phyloP scores from a whole-genome alignment of 805 yeast species.

The Lipomyces starkeyi region DNA sequence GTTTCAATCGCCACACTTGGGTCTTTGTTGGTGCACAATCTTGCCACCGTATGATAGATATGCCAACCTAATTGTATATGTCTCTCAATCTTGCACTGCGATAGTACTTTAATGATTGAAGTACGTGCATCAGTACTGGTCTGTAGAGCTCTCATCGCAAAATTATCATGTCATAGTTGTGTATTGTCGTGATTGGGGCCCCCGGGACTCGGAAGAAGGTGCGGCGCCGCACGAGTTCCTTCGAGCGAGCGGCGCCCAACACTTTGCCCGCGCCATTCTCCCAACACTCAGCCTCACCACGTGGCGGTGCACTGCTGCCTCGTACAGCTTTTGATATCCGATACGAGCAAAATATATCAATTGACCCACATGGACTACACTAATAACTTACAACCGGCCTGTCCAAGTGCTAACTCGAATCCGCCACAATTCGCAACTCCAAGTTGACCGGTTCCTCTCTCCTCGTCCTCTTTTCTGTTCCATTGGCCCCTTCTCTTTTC shows the following conservation, averaged over 20 bases:
- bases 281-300: slow-evolving; percentile 8
- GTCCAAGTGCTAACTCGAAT: not conserved
- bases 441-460: not conserved
- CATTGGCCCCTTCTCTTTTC: slow-evolving; percentile 11
- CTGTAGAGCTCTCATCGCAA: not conserved
- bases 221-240: not conserved
- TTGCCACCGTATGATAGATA: not conserved
- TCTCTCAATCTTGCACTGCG: not conserved
- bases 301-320: not conserved
- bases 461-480: slow-evolving; percentile 11
- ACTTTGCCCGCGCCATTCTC: slow-evolving; percentile 9
- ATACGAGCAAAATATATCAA: not conserved
- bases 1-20: not conserved
- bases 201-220: too few relatives aligned
- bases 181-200: not conserved
- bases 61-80: too few relatives aligned
- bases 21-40: not conserved
- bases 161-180: too few relatives aligned
- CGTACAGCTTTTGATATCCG: not conserved
- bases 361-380: not conserved
- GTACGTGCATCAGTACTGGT: too few relatives aligned
- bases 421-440: not conserved
- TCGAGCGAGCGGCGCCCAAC: slow-evolving; percentile 22
- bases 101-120: too few relatives aligned
- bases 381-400: too few relatives aligned